A percentile compares a stretch with the other conserved stretches of the same genome.
These are phyloP conservation scores for Backusella tuberculispora DNA, from an alignment of 192 early-diverging fungal species.

Conservation along the genomic window DNA sequence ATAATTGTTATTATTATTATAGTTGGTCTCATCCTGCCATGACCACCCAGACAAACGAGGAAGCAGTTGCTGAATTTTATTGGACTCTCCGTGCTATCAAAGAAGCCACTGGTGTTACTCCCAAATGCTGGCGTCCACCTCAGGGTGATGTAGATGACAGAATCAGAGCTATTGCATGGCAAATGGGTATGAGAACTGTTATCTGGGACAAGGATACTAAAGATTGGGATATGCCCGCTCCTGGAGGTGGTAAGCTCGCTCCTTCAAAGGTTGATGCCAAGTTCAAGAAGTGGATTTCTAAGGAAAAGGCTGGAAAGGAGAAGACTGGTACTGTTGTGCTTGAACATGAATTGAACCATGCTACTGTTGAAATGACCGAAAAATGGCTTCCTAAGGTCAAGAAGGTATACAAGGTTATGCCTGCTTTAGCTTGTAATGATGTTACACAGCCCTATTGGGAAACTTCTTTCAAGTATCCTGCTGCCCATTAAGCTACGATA, in stretches of 20 bases:
- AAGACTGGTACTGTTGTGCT: constrained; percentile 35
- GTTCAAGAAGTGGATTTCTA: constrained; percentile 37
- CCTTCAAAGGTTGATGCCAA: constrained; percentile 29
- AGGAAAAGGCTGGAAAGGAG: constrained; percentile 22
- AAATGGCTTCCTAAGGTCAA: constrained; percentile 45
- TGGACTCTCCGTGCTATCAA: constrained; percentile 54
- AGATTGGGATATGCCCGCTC: constrained; percentile 48
- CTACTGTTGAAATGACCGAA: constrained; percentile 44
- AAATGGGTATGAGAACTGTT: constrained; percentile 50
- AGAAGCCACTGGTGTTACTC: constrained; percentile 48
- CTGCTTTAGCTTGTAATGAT: constrained; percentile 31
- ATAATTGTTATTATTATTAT: too few species aligned
- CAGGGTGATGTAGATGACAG: constrained; percentile 51
- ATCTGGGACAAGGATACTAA: constrained; percentile 55
- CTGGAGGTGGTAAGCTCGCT: constrained; percentile 32
- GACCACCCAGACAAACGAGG: constrained; percentile 45
- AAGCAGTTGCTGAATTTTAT: constrained; percentile 57
- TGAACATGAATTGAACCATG: constrained; percentile 47
- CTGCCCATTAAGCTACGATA: background rate
- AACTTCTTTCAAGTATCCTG: constrained; percentile 32
- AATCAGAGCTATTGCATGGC: constrained; percentile 47
- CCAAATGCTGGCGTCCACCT: constrained; percentile 50
- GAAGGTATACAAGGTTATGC: constrained; percentile 32
- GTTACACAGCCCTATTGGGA: constrained; percentile 45
- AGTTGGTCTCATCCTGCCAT: constrained; percentile 59